Evolutionary conservation across 495 filamentous ascomycete species (phyloP).

Genomic region (Aspergillus heteromorphus): DNA sequence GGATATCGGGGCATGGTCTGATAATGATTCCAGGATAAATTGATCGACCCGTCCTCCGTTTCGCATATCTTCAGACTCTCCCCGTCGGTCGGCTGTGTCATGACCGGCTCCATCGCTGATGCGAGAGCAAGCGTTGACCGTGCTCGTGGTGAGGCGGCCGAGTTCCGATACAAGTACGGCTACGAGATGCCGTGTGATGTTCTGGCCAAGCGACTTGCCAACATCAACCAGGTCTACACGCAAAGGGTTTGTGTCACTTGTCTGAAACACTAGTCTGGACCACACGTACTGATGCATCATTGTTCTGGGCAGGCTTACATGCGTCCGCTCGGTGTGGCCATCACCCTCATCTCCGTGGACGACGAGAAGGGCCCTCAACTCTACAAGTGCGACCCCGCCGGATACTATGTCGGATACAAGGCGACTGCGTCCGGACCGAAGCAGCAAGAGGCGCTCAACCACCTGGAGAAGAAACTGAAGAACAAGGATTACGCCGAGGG

Average conservation of each 20-base stretch:
- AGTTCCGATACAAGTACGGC: conserved; percentile 96
- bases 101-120: conserved; percentile 98
- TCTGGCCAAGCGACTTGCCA: conserved; percentile 90
- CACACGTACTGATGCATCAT: conserved; percentile 7
- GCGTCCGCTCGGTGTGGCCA: conserved; percentile 92
- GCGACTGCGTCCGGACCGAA: conserved; percentile 95
- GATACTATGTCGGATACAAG: conserved; percentile 98
- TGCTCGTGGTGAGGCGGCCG: conserved; percentile 90
- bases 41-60: conserved; percentile 95
- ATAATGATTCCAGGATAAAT: conserved; percentile 68
- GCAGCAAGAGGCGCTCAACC: conserved; percentile 95
- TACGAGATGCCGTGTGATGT: conserved; percentile 99
- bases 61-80: conserved; percentile 97
- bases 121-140: conserved; percentile 86
- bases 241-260: conserved; percentile 64
- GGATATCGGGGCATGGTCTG: conserved; percentile 1
- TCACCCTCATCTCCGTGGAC: conserved; percentile 89
- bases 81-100: conserved; percentile 92
- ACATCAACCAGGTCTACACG: conserved; percentile 98
- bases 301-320: conserved; percentile 73
- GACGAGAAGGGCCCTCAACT: conserved; percentile 91
- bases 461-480: conserved; percentile 99
- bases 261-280: not conserved
- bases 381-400: conserved; percentile 97
- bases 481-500: conserved; percentile 94